These are phyloP conservation scores for Fusarium pilosicola DNA, from an alignment of 2,329 filamentous ascomycete species.

Conservation along the genomic window DNA sequence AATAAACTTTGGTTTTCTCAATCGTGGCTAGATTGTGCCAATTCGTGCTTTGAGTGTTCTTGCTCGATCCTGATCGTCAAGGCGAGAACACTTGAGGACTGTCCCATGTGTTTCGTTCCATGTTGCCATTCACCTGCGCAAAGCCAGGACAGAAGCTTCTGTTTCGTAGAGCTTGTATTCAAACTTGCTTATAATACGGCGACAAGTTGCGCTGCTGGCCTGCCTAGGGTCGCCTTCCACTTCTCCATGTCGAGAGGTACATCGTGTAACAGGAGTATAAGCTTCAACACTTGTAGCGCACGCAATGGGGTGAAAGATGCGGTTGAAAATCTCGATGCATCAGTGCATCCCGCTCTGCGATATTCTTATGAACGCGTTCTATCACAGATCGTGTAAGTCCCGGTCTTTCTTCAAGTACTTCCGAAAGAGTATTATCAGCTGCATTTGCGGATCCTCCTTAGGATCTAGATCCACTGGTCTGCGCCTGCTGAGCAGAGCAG, in stretches of 20 bases:
- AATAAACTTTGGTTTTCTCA: too few species aligned
- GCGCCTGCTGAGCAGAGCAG: conserved; percentile 14
- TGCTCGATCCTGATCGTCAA: background rate
- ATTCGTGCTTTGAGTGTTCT: background rate
- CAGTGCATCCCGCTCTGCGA: background rate
- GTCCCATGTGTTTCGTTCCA: background rate
- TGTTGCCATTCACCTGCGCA: background rate
- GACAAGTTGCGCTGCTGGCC: background rate
- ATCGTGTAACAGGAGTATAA: background rate
- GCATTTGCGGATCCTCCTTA: conserved; percentile 17
- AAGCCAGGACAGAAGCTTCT: background rate
- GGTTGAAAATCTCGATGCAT: background rate
- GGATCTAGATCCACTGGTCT: background rate
- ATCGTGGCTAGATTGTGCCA: background rate
- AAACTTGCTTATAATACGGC: background rate
- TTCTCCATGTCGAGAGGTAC: too few species aligned
- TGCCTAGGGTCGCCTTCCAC: background rate
- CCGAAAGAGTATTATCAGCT: background rate
- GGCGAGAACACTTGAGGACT: background rate
- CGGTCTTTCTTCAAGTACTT: background rate
- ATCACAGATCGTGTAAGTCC: conserved; percentile 12
- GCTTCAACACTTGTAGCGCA: background rate
- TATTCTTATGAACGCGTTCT: background rate
- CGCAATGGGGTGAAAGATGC: background rate
- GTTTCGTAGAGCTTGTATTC: background rate